Percentiles rank a stretch among this genome's conserved stretches.
These are phyloP conservation scores for Neurospora cerealis DNA, from an alignment of 495 filamentous ascomycete species.

Conservation along the genomic window DNA sequence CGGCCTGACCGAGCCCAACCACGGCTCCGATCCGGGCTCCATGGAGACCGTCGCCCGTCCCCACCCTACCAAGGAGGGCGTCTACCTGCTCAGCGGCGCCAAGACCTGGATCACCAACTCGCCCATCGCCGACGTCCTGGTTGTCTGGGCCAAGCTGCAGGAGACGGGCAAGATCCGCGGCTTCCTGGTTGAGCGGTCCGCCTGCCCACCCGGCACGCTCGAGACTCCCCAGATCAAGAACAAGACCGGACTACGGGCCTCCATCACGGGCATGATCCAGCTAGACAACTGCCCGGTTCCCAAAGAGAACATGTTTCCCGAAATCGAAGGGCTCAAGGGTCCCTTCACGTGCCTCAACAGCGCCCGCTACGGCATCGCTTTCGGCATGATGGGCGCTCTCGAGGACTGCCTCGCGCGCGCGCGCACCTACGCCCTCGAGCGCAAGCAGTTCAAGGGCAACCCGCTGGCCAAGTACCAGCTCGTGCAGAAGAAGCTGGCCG, in stretches of 20 bases:
- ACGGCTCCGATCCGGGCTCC: constrained; percentile 90
- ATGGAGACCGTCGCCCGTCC: constrained; percentile 87
- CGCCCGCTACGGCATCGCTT: constrained; percentile 85
- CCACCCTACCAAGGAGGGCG: constrained; percentile 81
- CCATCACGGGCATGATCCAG: constrained; percentile 96
- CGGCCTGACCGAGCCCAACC: constrained; percentile 93
- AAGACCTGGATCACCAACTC: constrained; percentile 99
- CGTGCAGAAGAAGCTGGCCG: constrained; percentile 95
- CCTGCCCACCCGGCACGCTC: constrained; percentile 76
- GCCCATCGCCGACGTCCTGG: constrained; percentile 79
- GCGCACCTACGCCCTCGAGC: constrained; percentile 76
- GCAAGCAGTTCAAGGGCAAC: constrained; percentile 95
- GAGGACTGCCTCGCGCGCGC: constrained; percentile 81
- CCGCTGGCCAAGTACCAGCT: constrained; percentile 95
- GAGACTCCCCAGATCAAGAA: constrained; percentile 92
- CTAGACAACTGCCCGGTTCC: constrained; percentile 83
- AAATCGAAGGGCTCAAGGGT: constrained; percentile 76
- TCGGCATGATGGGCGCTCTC: constrained; percentile 85
- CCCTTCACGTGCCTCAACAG: constrained; percentile 93
- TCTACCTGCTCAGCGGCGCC: constrained; percentile 67
- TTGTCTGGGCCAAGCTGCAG: constrained; percentile 92
- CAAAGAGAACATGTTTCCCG: constrained; percentile 86
- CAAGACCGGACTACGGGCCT: constrained; percentile 87
- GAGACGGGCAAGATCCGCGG: constrained; percentile 91
- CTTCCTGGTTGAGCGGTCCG: constrained; percentile 73